A percentile compares a stretch with the other conserved stretches of the same genome.
Conservation (phyloP, 2,329 filamentous ascomycete genomes). For the Aspergillus brunneoviolaceus region DNA sequence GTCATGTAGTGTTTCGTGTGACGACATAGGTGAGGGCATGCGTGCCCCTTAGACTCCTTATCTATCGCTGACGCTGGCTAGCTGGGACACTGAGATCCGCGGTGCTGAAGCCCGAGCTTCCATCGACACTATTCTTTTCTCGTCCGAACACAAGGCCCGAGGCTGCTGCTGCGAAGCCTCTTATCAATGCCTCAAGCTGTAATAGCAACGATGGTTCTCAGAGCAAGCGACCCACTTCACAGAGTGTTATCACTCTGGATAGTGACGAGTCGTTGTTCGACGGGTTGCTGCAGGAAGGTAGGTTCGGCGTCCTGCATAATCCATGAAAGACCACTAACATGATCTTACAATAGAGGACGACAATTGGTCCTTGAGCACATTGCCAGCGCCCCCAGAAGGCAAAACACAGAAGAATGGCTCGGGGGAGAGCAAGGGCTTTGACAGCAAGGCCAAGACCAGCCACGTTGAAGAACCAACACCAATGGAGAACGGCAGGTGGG, state of each 20-base stretch:
- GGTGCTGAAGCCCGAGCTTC: slow-evolving; percentile 52
- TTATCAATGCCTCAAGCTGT: slow-evolving; percentile 19
- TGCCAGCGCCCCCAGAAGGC: neutral
- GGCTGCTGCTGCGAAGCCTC: slow-evolving; percentile 16
- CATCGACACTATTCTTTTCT: slow-evolving; percentile 45
- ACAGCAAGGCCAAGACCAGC: slow-evolving; percentile 10
- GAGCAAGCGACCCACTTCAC: slow-evolving; percentile 7
- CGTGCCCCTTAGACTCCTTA: neutral
- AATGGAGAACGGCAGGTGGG: slow-evolving; percentile 70
- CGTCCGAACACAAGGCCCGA: slow-evolving; percentile 6
- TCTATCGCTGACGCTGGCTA: slow-evolving; percentile 26
- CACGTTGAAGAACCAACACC: slow-evolving; percentile 46
- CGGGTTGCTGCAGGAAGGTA: slow-evolving; percentile 50
- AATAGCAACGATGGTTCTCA: slow-evolving; percentile 22
- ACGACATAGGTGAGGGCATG: slow-evolving; percentile 65
- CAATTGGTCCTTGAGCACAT: slow-evolving; percentile 11
- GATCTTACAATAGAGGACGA: neutral
- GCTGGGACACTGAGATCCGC: slow-evolving; percentile 59
- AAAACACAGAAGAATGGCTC: neutral
- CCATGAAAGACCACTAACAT: neutral
- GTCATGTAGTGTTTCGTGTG: slow-evolving; percentile 73
- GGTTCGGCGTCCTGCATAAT: neutral
- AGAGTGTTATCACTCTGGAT: slow-evolving; percentile 51
- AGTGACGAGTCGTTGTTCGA: slow-evolving; percentile 55
- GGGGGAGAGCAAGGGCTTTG: slow-evolving; percentile 10